These are phyloP conservation scores for Botryotinia calthae DNA, from an alignment of 2,329 filamentous ascomycete genomes.

Conservation along the genomic window DNA sequence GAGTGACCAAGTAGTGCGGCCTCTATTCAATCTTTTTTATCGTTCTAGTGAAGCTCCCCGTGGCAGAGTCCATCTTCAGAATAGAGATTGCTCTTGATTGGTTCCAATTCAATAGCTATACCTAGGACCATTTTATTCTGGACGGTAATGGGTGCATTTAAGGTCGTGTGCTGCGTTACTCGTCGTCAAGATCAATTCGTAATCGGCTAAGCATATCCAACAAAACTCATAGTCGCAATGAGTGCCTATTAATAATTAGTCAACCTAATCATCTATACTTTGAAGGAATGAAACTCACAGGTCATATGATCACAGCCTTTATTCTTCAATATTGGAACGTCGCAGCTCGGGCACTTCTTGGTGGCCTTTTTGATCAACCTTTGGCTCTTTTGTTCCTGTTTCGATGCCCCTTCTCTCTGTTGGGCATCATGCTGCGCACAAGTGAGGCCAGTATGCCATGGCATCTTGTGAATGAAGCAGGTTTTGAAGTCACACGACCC, in stretches of 20 bases:
- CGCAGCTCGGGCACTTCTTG: conserved; percentile 24
- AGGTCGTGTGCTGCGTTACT: too few species aligned
- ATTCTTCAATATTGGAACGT: conserved; percentile 19
- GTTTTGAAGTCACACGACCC: conserved; percentile 42
- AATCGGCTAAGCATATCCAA: not conserved
- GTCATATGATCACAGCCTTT: conserved; percentile 29
- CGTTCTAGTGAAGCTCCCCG: too few species aligned
- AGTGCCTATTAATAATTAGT: not conserved
- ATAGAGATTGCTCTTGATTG: too few species aligned
- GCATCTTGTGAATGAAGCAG: conserved; percentile 45
- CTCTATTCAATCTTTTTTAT: too few species aligned
- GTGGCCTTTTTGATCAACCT: conserved; percentile 9
- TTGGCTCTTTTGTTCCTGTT: conserved; percentile 23
- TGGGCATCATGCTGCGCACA: conserved; percentile 38
- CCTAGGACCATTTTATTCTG: too few species aligned
- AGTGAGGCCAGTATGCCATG: conserved; percentile 45
- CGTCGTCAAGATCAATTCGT: not conserved
- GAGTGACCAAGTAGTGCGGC: too few species aligned
- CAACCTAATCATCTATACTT: not conserved
- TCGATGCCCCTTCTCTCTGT: not conserved
- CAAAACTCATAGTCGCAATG: conserved; percentile 6
- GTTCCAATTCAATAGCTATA: too few species aligned
- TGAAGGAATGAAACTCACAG: conserved; percentile 18
- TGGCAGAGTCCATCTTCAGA: too few species aligned
- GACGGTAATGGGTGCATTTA: too few species aligned